Percentiles rank a stretch among this genome's conserved stretches.
phyloP scores from a whole-genome alignment of 805 yeast genomes.

The Saturnispora hagleri region DNA sequence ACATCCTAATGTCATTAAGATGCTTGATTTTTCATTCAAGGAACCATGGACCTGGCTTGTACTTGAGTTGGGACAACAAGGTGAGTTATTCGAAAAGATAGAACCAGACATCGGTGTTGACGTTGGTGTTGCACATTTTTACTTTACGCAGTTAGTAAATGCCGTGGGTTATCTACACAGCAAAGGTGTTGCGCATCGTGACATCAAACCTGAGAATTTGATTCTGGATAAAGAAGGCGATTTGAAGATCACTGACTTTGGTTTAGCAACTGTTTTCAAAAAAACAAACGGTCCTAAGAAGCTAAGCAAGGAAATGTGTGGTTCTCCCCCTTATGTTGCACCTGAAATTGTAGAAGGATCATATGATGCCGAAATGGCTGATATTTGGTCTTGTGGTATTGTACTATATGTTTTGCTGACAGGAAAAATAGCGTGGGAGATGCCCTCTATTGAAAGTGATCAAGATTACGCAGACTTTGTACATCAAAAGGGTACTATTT shows the following conservation, averaged over 20 bases:
- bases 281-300: constrained; percentile 39
- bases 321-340: constrained; percentile 73
- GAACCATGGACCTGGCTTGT: constrained; percentile 54
- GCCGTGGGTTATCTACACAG: constrained; percentile 54
- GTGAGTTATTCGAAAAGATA: constrained; percentile 71
- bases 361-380: constrained; percentile 51
- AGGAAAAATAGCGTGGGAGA: constrained; percentile 69
- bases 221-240: constrained; percentile 56
- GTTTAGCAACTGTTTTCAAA: constrained; percentile 55
- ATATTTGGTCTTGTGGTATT: constrained; percentile 65
- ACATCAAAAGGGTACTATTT: constrained; percentile 36
- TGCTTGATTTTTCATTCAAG: constrained; percentile 46
- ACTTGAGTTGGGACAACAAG: constrained; percentile 63
- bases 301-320: constrained; percentile 46
- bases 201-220: constrained; percentile 62
- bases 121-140: constrained; percentile 56
- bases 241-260: constrained; percentile 69
- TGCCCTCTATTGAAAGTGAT: constrained; percentile 40
- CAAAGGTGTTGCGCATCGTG: constrained; percentile 59
- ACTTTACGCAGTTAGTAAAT: constrained; percentile 53
- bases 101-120: constrained; percentile 69
- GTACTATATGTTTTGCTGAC: constrained; percentile 52
- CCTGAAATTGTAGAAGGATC: constrained; percentile 50
- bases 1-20: constrained; percentile 52
- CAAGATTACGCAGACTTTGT: constrained; percentile 29